Evolutionary conservation across 2,329 filamentous ascomycete genomes (phyloP).

Genomic region (Aspergillus thermomutatus): DNA sequence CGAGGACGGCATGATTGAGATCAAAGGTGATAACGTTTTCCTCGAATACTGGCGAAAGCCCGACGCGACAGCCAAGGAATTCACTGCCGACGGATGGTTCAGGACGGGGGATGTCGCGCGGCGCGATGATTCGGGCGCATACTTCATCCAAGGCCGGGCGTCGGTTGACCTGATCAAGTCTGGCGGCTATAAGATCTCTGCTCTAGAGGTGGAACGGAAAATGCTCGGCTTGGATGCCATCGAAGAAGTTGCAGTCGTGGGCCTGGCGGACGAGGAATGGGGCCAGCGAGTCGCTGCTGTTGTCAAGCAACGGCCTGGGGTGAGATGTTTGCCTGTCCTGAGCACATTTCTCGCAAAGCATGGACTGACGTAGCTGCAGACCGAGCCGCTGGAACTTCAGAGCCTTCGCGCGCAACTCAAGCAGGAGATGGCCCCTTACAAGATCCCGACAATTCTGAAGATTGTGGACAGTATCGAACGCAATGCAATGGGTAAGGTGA

Average conservation of each 20-base stretch:
- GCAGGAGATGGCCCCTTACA: constrained; percentile 70
- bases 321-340: constrained; percentile 16
- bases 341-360: background rate
- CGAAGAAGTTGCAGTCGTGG: constrained; percentile 53
- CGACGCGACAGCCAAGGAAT: constrained; percentile 45
- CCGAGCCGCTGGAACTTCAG: constrained; percentile 27
- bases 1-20: constrained; percentile 43
- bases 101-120: constrained; percentile 47
- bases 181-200: constrained; percentile 55
- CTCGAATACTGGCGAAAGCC: constrained; percentile 43
- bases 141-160: constrained; percentile 53
- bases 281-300: constrained; percentile 55
- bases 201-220: constrained; percentile 54
- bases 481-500: constrained; percentile 81
- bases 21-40: constrained; percentile 43
- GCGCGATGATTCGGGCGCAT: constrained; percentile 39
- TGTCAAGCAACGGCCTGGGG: constrained; percentile 40
- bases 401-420: constrained; percentile 34
- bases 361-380: constrained; percentile 16
- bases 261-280: constrained; percentile 53
- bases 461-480: constrained; percentile 61
- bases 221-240: constrained; percentile 49
- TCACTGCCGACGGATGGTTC: constrained; percentile 49
- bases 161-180: constrained; percentile 55
- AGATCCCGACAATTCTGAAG: constrained; percentile 86